Evolutionary conservation across 768 basidiomycete genomes (phyloP).

Genomic region (Cyathus striatus): DNA sequence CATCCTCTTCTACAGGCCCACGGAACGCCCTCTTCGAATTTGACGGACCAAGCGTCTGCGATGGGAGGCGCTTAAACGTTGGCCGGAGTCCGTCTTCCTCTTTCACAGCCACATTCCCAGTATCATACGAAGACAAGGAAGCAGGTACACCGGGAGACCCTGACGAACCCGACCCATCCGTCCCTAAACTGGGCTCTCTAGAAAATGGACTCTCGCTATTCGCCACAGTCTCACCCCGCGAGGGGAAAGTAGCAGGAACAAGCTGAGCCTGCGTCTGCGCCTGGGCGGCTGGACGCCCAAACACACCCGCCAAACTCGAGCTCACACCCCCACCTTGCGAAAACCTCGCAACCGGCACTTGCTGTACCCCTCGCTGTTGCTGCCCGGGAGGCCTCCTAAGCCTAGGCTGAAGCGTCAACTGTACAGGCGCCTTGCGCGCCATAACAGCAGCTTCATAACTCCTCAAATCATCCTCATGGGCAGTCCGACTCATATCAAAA

Average conservation of each 20-base stretch:
- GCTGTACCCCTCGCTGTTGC: too few species aligned
- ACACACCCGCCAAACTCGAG: conserved; percentile 10
- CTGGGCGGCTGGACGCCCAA: not conserved
- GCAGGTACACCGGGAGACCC: too few species aligned
- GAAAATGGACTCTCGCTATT: too few species aligned
- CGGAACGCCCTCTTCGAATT: conserved; percentile 33
- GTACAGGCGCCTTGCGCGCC: conserved; percentile 58
- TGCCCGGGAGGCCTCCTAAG: conserved; percentile 18
- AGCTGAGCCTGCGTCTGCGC: not conserved
- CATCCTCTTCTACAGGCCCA: not conserved
- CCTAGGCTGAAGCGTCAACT: conserved; percentile 49
- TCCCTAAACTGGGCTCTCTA: too few species aligned
- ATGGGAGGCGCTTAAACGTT: conserved; percentile 68
- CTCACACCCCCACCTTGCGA: too few species aligned
- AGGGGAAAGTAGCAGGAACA: too few species aligned
- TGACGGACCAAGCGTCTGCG: conserved; percentile 64
- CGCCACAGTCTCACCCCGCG: too few species aligned
- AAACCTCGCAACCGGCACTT: too few species aligned
- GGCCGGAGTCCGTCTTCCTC: conserved; percentile 32
- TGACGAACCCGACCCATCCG: too few species aligned
- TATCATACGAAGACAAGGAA: conserved; percentile 10
- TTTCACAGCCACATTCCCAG: conserved; percentile 20
- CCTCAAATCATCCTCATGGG: conserved; percentile 61
- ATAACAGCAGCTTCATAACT: conserved; percentile 75
- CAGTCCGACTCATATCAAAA: conserved; percentile 21